Evolutionary conservation across 306 rosid species (phyloP).

Genomic region (Prosopis cineraria): DNA sequence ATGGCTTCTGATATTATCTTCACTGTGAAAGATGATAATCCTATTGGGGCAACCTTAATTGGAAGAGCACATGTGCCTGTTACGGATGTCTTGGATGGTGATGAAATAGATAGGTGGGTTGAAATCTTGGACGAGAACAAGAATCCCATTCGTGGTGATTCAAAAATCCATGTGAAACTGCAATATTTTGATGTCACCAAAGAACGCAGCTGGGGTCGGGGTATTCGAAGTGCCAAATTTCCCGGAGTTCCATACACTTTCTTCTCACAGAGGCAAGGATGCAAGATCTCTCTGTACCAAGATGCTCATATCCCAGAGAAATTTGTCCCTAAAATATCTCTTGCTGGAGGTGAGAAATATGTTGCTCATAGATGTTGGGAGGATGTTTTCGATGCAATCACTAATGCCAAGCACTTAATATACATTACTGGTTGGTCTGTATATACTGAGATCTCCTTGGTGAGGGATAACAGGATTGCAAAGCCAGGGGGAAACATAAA

Average conservation of each 20-base stretch:
- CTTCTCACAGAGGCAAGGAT: conserved; percentile 66
- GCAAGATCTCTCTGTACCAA: conserved; percentile 68
- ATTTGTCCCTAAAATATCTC: conserved; percentile 64
- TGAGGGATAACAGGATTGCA: conserved; percentile 75
- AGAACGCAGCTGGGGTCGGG: conserved; percentile 60
- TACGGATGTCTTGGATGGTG: conserved; percentile 57
- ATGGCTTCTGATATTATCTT: conserved; percentile 59
- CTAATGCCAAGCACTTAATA: conserved; percentile 62
- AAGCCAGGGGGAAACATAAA: conserved; percentile 63
- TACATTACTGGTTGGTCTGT: conserved; percentile 87
- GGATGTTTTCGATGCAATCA: conserved; percentile 70
- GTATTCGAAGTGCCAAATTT: conserved; percentile 60
- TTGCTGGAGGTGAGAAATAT: conserved; percentile 60
- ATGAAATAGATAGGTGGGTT: conserved; percentile 66
- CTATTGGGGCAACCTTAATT: conserved; percentile 76
- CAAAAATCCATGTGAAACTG: conserved; percentile 74
- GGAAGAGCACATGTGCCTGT: conserved; percentile 78
- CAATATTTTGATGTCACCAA: conserved; percentile 63
- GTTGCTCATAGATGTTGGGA: conserved; percentile 78
- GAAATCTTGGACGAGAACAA: conserved; percentile 55
- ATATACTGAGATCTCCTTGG: conserved; percentile 67
- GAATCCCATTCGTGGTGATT: conserved; percentile 52
- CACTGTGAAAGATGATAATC: conserved; percentile 75
- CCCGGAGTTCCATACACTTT: conserved; percentile 83
- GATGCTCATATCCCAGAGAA: conserved; percentile 77